These are phyloP conservation scores for Fonsecaea nubica DNA, from an alignment of 2,329 filamentous ascomycete species.

Conservation along the genomic window DNA sequence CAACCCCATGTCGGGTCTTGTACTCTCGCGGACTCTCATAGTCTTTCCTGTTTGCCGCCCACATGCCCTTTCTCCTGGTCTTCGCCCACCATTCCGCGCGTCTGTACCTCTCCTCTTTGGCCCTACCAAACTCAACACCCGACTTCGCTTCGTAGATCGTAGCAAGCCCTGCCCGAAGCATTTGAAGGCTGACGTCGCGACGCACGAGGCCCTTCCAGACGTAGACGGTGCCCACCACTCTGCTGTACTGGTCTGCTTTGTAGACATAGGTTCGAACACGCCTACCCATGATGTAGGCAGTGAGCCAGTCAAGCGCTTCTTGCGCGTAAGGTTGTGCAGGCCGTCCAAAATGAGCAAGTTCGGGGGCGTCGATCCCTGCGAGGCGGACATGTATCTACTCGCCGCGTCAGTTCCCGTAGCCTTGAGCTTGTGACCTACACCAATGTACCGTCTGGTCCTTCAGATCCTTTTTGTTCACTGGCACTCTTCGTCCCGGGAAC, in stretches of 20 bases:
- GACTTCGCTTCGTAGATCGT: conserved; percentile 93
- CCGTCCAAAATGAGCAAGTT: conserved; percentile 88
- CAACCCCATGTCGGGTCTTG: conserved; percentile 64
- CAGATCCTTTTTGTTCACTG: conserved; percentile 70
- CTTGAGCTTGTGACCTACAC: neutral
- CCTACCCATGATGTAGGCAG: conserved; percentile 70
- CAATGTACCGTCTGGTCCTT: conserved; percentile 75
- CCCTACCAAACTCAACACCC: conserved; percentile 84
- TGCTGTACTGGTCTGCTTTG: conserved; percentile 87
- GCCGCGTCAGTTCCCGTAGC: conserved; percentile 15
- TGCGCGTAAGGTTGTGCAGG: conserved; percentile 82
- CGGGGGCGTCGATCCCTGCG: conserved; percentile 91
- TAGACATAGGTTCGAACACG: conserved; percentile 84
- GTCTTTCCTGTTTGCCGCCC: conserved; percentile 67
- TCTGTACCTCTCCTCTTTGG: conserved; percentile 60
- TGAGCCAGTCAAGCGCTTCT: conserved; percentile 85
- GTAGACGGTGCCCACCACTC: conserved; percentile 84
- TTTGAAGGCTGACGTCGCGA: conserved; percentile 84
- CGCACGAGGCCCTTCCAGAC: conserved; percentile 68
- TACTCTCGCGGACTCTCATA: conserved; percentile 88
- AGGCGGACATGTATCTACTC: conserved; percentile 78
- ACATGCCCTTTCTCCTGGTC: conserved; percentile 72
- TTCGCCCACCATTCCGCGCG: conserved; percentile 64
- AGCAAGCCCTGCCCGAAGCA: conserved; percentile 83
- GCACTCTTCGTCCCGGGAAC: conserved; percentile 74